Base-by-base conservation (phyloP, 179 eudicot genomes). In the Corrigiola litoralis region DNA sequence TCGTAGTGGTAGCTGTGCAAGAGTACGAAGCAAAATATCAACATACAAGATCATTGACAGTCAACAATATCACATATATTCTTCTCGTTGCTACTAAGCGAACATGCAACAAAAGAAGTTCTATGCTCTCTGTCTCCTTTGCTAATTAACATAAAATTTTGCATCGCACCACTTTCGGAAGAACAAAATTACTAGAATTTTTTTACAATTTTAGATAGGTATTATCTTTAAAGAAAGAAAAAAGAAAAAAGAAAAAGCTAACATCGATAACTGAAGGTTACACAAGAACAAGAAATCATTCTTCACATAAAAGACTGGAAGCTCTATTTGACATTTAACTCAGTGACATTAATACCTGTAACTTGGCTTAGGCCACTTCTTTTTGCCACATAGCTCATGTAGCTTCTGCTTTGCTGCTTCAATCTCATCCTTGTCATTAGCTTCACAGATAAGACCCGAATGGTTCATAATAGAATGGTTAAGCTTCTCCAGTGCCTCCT, bases 341-440 rank as follows among this genome's bases (percentile, higher is more conserved):
- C 17, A 37, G 36, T 40, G 49, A 50, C n/a, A 54, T 40, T 5
- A 68, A 33, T 87, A 92, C 98, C 81, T 77, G 63, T 90, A 92
- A 34, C 36, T 63, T 59, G 97, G 97, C 61, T 74, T 84, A 61
- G 76, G 70, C 98, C 97, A 89, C 67, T 79, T 90, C 77, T 75
- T 82, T 80, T 80, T 85, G 72, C 64, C 72, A 78, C 98, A 87
- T 6, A 90, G 70, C 65, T 84, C 84, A 59, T 78, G 65, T 20
- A 92, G 57, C 73, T 80, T 84, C 40, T 75, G 85, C 68, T 92
- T 92, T n/a, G 94, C 94, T 32, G 79, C 82, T 72, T 79, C 82
- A 56, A 86, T 83, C 81, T 83, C 95, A 61, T 54, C 36, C 16
- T 63, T 63, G 13, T 72, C 85, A 68, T 81, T 63, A 1, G 75